A percentile compares a stretch with the other conserved stretches of the same genome.
These are phyloP conservation scores for Diaporthe eres DNA, from an alignment of 2,329 filamentous ascomycete species.

Conservation along the genomic window DNA sequence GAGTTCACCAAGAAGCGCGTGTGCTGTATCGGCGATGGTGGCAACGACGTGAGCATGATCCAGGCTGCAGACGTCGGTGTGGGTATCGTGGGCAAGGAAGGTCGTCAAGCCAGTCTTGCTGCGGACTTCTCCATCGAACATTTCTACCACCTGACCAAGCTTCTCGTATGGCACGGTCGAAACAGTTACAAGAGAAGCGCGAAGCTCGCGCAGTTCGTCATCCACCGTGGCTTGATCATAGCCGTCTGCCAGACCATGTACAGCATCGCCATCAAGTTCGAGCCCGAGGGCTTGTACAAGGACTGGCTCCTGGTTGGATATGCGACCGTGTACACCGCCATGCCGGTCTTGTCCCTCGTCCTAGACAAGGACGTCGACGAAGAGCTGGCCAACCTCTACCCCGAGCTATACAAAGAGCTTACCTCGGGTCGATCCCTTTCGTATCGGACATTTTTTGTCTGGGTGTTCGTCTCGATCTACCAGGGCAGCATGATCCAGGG, in stretches of 20 bases:
- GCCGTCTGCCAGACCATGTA: slow-evolving; percentile 97
- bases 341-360: slow-evolving; percentile 92
- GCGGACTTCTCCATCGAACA: slow-evolving; percentile 98
- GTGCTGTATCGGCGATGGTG: slow-evolving; percentile 97
- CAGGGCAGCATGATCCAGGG: slow-evolving; percentile 97
- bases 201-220: slow-evolving; percentile 97
- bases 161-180: slow-evolving; percentile 98
- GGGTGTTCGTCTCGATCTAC: slow-evolving; percentile 95
- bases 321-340: slow-evolving; percentile 94
- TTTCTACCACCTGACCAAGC: slow-evolving; percentile 94
- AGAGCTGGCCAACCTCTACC: slow-evolving; percentile 92
- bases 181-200: slow-evolving; percentile 97
- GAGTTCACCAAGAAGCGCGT: slow-evolving; percentile 94
- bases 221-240: slow-evolving; percentile 96
- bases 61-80: slow-evolving; percentile 98
- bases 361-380: slow-evolving; percentile 97
- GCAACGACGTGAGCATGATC: slow-evolving; percentile 99
- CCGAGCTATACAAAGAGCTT: slow-evolving; percentile 97
- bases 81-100: slow-evolving; percentile 98
- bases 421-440: slow-evolving; percentile 88
- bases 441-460: slow-evolving; percentile 96
- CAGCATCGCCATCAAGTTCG: slow-evolving; percentile 91
- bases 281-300: slow-evolving; percentile 94
- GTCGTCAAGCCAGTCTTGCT: slow-evolving; percentile 91
- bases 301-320: slow-evolving; percentile 98